Evolutionary conservation across 371 early-diverging fungal genomes (phyloP).

Genomic region (Capillidium heterosporum): DNA sequence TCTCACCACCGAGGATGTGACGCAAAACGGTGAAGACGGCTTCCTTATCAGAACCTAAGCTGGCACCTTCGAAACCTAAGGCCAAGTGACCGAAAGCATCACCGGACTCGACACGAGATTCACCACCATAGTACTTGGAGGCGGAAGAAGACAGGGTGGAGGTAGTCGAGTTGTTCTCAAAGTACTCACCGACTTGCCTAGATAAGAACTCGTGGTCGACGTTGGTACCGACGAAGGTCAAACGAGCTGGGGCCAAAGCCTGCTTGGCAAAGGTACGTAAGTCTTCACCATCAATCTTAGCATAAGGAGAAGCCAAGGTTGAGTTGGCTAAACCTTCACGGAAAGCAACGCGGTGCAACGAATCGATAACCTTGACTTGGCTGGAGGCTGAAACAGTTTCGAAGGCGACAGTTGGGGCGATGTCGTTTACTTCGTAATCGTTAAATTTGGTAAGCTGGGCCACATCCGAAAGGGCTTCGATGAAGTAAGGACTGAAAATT

Average conservation of each 20-base stretch:
- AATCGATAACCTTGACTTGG: slow-evolving; percentile 55
- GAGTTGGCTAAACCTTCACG: slow-evolving; percentile 90
- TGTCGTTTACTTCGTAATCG: slow-evolving; percentile 70
- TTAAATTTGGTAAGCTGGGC: slow-evolving; percentile 62
- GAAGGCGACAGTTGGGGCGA: slow-evolving; percentile 37
- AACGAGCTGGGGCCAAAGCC: slow-evolving; percentile 44
- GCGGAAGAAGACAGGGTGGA: slow-evolving; percentile 19
- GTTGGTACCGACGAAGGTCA: slow-evolving; percentile 76
- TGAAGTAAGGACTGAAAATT: slow-evolving; percentile 60
- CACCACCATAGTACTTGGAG: slow-evolving; percentile 69
- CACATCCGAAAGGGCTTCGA: slow-evolving; percentile 61
- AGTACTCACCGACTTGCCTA: slow-evolving; percentile 13
- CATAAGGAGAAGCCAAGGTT: slow-evolving; percentile 48
- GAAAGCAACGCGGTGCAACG: slow-evolving; percentile 80
- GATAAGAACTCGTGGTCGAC: slow-evolving; percentile 49
- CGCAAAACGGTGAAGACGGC: slow-evolving; percentile 61
- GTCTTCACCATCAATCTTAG: slow-evolving; percentile 31
- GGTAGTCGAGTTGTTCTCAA: slow-evolving; percentile 20
- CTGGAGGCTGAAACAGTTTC: slow-evolving; percentile 50
- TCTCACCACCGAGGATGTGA: slow-evolving; percentile 59
- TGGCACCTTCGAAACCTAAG: slow-evolving; percentile 62
- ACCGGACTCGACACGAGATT: slow-evolving; percentile 47
- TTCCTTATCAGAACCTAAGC: slow-evolving; percentile 48
- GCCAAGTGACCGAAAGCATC: slow-evolving; percentile 15
- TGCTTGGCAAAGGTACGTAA: slow-evolving; percentile 54